Conservation (phyloP, 2,329 filamentous ascomycete genomes). For the Monosporascus sp. region DNA sequence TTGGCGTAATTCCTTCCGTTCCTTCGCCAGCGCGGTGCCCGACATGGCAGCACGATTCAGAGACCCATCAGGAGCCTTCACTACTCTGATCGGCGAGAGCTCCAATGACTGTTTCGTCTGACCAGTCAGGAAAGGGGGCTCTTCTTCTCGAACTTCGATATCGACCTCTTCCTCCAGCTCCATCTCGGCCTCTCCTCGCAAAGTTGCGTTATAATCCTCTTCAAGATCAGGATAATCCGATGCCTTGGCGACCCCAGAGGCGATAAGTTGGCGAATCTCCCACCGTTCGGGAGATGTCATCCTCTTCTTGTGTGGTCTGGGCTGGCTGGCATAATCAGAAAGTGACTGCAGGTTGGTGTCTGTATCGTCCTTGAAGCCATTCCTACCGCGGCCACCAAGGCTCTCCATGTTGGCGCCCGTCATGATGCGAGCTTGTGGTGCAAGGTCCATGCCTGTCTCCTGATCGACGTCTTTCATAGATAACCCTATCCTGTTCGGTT, state of each 20-base stretch:
- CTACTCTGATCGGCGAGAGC: slow-evolving; percentile 88
- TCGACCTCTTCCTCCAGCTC: slow-evolving; percentile 95
- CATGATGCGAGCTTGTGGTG: slow-evolving; percentile 70
- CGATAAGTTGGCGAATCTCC: slow-evolving; percentile 96
- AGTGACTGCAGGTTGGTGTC: slow-evolving; percentile 55
- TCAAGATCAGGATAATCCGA: slow-evolving; percentile 93
- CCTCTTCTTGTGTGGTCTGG: slow-evolving; percentile 70
- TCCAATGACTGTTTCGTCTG: slow-evolving; percentile 97
- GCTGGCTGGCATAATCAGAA: slow-evolving; percentile 51
- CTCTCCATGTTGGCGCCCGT: slow-evolving; percentile 88
- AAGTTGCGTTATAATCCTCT: slow-evolving; percentile 84
- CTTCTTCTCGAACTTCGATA: slow-evolving; percentile 93
- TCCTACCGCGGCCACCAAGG: slow-evolving; percentile 59
- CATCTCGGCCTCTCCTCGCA: slow-evolving; percentile 80
- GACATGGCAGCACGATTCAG: slow-evolving; percentile 96
- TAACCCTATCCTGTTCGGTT: slow-evolving; percentile 74
- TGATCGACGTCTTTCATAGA: slow-evolving; percentile 99
- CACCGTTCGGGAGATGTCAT: slow-evolving; percentile 96
- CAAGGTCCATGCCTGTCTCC: slow-evolving; percentile 74
- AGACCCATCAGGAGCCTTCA: slow-evolving; percentile 97
- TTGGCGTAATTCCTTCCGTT: slow-evolving; percentile 81
- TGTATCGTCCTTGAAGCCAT: slow-evolving; percentile 40
- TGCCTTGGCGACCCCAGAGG: slow-evolving; percentile 87
- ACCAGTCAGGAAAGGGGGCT: slow-evolving; percentile 90
- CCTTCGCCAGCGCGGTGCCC: slow-evolving; percentile 81